Evolutionary conservation across 2,329 filamentous ascomycete genomes (phyloP), one percentile per base, ranked within the genome.

Genomic region (Fonsecaea nubica): DNA sequence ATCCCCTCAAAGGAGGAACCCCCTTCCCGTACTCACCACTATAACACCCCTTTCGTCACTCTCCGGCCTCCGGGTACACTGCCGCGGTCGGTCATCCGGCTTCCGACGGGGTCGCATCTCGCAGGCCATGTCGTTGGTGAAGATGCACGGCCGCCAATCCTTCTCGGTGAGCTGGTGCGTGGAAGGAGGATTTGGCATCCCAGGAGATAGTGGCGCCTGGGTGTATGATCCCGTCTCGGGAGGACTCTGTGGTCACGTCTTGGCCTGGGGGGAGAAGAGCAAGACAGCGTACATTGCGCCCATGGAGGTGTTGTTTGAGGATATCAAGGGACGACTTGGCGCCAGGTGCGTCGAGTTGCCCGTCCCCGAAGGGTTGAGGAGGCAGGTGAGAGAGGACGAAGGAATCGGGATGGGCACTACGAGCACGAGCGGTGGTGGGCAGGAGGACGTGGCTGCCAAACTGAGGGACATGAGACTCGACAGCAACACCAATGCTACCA

Each of bases 151-250:
- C 0, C 91, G 94, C 15, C 85, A 86, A 53, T 92, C 91, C 5
- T 92, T 93, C 52, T 92, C 90, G 15, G 89, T 92, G 62, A 91
- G 83, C 74, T 90, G 87, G 82, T 84, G 84, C 63, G 86, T 89
- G 36, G 81, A 84, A 69, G 73, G 71, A 75, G 79, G 68, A n/a
- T 69, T 73, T 35, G 72, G 72, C 32, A 87, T 95, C 12, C 93
- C 93, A 1, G 94, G 94, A 18, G 94, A 98, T 76, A 94, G 90
- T 6, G 94, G 94, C 3, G 94, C 94, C 0, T 98, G 94, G 94
- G 87, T 98, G 3, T 88, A 97, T 15, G 91, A 94, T 72, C 90
- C 91, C 64, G 84, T 85, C 5, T 84, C 89, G n/a, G 92, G 92
- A 1, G 86, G 89, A 42, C 87, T 97, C 2, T 95, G 92, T 72